Conservation (phyloP, 805 yeast species). For the Phaffomyces antillensis region DNA sequence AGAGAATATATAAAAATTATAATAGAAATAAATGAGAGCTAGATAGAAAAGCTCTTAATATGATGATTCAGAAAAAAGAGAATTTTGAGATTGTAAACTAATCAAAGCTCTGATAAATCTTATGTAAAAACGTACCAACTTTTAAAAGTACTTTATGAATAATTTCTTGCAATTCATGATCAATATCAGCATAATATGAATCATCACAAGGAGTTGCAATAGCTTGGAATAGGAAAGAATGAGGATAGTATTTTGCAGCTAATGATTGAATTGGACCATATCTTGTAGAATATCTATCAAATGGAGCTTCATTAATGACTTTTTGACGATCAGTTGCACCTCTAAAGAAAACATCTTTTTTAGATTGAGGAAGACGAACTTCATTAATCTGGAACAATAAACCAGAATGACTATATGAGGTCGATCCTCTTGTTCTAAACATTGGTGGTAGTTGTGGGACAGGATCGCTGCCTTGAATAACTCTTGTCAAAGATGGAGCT, state of each 20-base stretch:
- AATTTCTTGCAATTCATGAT: neutral
- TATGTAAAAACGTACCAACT: neutral
- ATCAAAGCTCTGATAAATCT: neutral
- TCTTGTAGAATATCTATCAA: neutral
- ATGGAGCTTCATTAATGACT: neutral
- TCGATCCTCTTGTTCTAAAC: neutral
- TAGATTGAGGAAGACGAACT: conserved; percentile 29
- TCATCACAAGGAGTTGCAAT: conserved; percentile 21
- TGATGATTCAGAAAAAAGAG: too few species aligned
- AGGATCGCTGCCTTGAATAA: conserved; percentile 49
- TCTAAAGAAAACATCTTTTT: conserved; percentile 9
- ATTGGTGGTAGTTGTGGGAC: conserved; percentile 55
- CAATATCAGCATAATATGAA: neutral
- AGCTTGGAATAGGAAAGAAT: conserved; percentile 14
- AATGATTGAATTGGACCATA: neutral
- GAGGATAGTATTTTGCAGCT: conserved; percentile 5
- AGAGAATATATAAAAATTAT: too few species aligned
- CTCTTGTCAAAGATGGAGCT: conserved; percentile 36
- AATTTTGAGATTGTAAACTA: too few species aligned
- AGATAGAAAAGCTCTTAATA: too few species aligned
- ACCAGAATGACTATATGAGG: conserved; percentile 26
- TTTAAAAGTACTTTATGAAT: neutral
- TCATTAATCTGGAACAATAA: conserved; percentile 27
- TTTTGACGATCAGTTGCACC: conserved; percentile 13
- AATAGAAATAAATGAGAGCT: too few species aligned